These are phyloP conservation scores for grape (Vitis vinifera) DNA, from an alignment of 164 flowering plant genomes.

Conservation along the genomic window ASM3070453v1 NC_081810.1:8864001-8864500, in stretches of 20 bases:
- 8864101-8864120: conserved; percentile 27
- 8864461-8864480: conserved; percentile 58
- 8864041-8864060: conserved; percentile 16
- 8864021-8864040: conserved; percentile 64
- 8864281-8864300: conserved; percentile 46
- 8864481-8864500: not conserved
- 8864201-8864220: conserved; percentile 24
- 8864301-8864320: not conserved
- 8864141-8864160: conserved; percentile 16
- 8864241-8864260: conserved; percentile 27
- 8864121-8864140: conserved; percentile 24
- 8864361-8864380: not conserved
- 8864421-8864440: conserved; percentile 91
- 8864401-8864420: conserved; percentile 65
- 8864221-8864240: conserved; percentile 28
- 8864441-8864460: conserved; percentile 90
- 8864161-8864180: conserved; percentile 27
- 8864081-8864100: conserved; percentile 30
- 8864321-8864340: not conserved
- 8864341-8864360: not conserved
- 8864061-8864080: conserved; percentile 25
- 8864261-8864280: conserved; percentile 28
- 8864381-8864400: conserved; percentile 49
- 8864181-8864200: conserved; percentile 17
- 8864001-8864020: conserved; percentile 79